Evolutionary conservation across 2,329 filamentous ascomycete genomes (phyloP), one percentile per base, ranked within the genome.

Genomic region (Colletotrichum eremochloae): DNA sequence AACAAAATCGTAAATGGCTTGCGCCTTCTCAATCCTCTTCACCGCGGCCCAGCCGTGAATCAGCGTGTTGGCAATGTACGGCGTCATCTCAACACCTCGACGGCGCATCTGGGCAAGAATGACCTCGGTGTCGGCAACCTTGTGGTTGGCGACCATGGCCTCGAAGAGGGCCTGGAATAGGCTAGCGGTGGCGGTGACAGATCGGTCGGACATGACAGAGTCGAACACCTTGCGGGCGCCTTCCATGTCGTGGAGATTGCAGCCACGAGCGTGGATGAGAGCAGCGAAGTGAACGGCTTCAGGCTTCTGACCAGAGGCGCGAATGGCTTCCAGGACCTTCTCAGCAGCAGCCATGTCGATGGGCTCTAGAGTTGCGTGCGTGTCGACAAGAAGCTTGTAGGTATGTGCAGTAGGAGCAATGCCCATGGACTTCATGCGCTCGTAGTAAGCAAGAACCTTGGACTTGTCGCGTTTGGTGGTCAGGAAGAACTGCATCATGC

Each of bases 401-500:
- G 96, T 99, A 84, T 99, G 96, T 74, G 94, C 93, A 0, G 96
- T 98, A 2, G 96, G 96, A 72, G 93, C 87, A 79, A 99, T 99
- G 68, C 92, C 91, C 84, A 92, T 94, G 31, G 90, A 88, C 80
- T 92, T 91, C 96, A 99, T 98, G 74, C 96, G 94, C 82, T 97
- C 92, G 80, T 97, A 98, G 87, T 98, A 99, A 42, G 92, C 88
- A 33, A 99, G 88, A 6, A 98, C 96, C 90, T 98, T 98, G 81
- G 88, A 85, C 84, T 96, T 96, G 82, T 99, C 96, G 65, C 95
- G 94, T 89, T 98, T 98, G 67, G 96, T 98, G 69, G 94, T 97
- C 76, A 98, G 87, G 89, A 98, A 99, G 85, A 97, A 98, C 81
- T 99, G 96, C 91, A 99, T 99, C 91, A 99, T 93, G 83, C 94